Evolutionary conservation across 1,284 basidiomycete genomes (phyloP), one percentile per base, ranked within the genome.

Genomic region (Omphalotus olearius): DNA sequence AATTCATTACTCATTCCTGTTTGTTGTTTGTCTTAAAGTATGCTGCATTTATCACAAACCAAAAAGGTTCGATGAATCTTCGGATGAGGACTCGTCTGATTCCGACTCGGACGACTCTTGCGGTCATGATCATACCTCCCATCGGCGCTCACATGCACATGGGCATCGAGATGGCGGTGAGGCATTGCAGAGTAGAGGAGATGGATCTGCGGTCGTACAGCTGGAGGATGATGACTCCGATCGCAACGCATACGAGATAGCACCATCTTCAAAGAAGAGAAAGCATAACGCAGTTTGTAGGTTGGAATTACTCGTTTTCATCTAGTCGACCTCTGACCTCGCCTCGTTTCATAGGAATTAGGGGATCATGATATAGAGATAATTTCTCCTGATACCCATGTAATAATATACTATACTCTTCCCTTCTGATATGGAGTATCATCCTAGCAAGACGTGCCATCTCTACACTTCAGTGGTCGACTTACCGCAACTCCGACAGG

Each of bases 41-140:
- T 93, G 91, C 63, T 93, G 91, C 65, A 92, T 93, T 60, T 93
- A 91, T 65, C 88, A 91, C 64, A 91, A 87, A 62, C 86, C 88
- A 0, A 78, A 78, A 54, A 67, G 62, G 46, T 91, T 89, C 56
- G 89, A 91, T 67, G 89, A 92, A 66, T 91, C 88, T 17, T 89
- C 88, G 0, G 82, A 78, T 37, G 85, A 87, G 53, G 79, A 82
- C 47, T 76, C 75, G 3, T 80, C 76, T 0, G 78, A 74, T 36
- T 76, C 77, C 0, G 76, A 76, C 45, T 74, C 73, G 7, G 73
- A 74, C 58, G 74, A 67, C 17, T 62, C 37, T 57, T 62, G 55
- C 49, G 58, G 44, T 47, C 60, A 65, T 49, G 62, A 63, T 33
- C 57, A 59, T 38, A 13, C 20, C 16, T 10, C 16, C 0, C 68